Percentiles rank a stretch among this genome's conserved stretches.
Conservation (phyloP, 768 basidiomycete species). For the Leccinum ochraceum region DNA sequence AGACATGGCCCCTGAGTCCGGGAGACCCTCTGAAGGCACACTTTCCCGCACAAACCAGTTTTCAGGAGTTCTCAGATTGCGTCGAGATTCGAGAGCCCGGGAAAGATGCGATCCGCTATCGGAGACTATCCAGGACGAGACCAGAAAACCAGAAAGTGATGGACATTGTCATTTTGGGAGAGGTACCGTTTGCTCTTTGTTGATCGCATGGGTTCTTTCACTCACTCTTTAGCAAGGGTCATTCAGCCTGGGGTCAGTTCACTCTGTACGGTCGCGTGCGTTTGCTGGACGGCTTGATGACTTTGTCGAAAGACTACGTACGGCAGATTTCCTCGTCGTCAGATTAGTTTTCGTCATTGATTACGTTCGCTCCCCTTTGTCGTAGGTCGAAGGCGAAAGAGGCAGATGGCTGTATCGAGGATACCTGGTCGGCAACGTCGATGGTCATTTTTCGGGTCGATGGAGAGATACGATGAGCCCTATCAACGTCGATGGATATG, state of each 20-base stretch:
- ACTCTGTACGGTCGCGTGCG: constrained; percentile 77
- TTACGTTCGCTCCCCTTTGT: background rate
- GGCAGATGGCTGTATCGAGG: constrained; percentile 88
- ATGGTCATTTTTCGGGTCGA: constrained; percentile 76
- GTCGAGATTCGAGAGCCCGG: constrained; percentile 50
- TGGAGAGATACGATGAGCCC: constrained; percentile 86
- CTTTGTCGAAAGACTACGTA: constrained; percentile 85
- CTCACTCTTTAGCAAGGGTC: constrained; percentile 55
- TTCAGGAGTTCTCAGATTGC: constrained; percentile 49
- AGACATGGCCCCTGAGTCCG: constrained; percentile 41
- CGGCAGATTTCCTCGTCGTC: constrained; percentile 19
- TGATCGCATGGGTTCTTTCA: background rate
- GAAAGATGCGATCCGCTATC: constrained; percentile 32
- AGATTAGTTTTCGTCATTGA: constrained; percentile 1
- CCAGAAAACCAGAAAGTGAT: constrained; percentile 30
- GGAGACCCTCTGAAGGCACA: constrained; percentile 67
- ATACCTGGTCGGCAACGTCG: constrained; percentile 68
- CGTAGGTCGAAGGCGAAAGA: constrained; percentile 65
- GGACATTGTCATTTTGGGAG: constrained; percentile 74
- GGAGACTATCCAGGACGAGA: constrained; percentile 27
- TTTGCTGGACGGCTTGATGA: constrained; percentile 78
- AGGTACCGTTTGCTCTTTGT: constrained; percentile 43
- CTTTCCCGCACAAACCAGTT: constrained; percentile 53
- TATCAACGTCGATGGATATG: constrained; percentile 65
- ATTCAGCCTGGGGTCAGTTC: constrained; percentile 92